Base-by-base conservation (phyloP, 768 basidiomycete genomes). In the Sporobolomyces roseus region DNA sequence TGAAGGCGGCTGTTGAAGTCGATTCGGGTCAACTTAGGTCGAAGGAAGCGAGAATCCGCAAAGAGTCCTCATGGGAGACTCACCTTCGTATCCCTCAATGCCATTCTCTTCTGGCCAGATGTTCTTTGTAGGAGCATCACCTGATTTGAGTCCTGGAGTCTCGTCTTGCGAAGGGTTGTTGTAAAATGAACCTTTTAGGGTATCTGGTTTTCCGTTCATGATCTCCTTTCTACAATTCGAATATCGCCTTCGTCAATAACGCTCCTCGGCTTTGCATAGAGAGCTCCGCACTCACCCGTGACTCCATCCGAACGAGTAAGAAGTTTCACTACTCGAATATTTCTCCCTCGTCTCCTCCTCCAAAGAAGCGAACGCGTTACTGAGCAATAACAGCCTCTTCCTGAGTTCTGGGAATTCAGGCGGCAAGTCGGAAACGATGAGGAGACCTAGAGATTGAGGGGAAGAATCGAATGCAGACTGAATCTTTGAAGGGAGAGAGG, bases 181-280 rank as follows among this genome's bases (percentile, higher is more conserved):
- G 77, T 99, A 99, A 80, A 87, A 99, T 0, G 90, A 92, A 4
- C 93, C 94, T 78, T 97, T 98, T 74, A 93, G 80, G 3, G 83
- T 81, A 77, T 97, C 90, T 72, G 88, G 89, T 74, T 85, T 87
- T 35, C 93, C 93, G 75, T 97, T 97, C 93, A 97, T 96, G 52
- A 93, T 85, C 83, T 97, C 94, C 86, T 97, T 96, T 62, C 58
- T 58, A 38, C 9, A 4, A 23, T 16, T 2, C 19, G 54, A 41
- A 14, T 7, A 46, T 46, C 45, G 45, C 8, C 45, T 16, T 46
- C 45, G 36, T 10, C 4, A 38, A 17, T n/a, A 38, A 29, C 10
- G 13, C 3, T 56, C 25, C 27, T 14, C n/a, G n/a, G n/a, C n/a
- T n/a, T n/a, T n/a, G n/a, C n/a, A n/a, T n/a, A n/a, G n/a, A n/a